Conservation (phyloP, 495 filamentous ascomycete genomes). For the Penicillium turbatum region DNA sequence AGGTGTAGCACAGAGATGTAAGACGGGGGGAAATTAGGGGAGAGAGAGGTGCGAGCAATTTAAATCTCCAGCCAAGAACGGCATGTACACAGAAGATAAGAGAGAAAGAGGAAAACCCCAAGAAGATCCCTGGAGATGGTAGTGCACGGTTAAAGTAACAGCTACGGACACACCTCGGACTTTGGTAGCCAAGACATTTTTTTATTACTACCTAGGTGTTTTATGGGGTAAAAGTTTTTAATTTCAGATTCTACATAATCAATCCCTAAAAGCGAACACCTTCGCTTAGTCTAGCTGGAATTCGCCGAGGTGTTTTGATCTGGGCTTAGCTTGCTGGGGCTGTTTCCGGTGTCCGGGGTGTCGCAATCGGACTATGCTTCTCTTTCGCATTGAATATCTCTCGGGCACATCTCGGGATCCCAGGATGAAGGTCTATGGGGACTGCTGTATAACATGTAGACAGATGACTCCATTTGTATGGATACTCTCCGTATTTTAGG, state of each 20-base stretch:
- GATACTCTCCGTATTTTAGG: not conserved
- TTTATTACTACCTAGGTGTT: too few relatives aligned
- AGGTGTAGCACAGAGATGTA: not conserved
- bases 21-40: not conserved
- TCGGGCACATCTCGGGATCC: not conserved
- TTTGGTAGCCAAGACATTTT: not conserved
- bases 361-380: not conserved
- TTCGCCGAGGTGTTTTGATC: not conserved
- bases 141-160: not conserved
- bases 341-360: not conserved
- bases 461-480: not conserved
- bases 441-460: not conserved
- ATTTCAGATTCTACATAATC: not conserved
- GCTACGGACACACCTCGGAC: not conserved
- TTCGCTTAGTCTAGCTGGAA: not conserved
- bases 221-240: not conserved
- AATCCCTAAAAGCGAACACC: not conserved
- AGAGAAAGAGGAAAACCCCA: not conserved
- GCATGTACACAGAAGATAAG: not conserved
- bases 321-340: not conserved
- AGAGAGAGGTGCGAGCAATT: not conserved
- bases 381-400: too few relatives aligned
- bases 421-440: too few relatives aligned
- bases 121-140: not conserved
- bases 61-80: not conserved